Base-by-base conservation (phyloP, 1,284 basidiomycete species). In the Pseudozyma tsukubaensis region DNA sequence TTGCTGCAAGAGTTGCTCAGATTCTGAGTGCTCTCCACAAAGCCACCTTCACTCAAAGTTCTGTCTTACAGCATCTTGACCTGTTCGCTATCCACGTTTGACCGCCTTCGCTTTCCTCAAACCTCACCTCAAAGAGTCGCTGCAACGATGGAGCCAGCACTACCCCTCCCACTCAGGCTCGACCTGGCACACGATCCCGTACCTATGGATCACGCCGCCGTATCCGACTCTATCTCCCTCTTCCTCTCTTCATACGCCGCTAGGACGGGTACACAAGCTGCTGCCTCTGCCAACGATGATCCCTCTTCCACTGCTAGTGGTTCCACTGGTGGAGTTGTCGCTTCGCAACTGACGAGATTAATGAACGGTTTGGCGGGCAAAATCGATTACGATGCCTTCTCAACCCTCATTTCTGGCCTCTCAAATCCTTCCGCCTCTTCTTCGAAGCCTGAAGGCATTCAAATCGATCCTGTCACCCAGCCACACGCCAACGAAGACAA, bases 331-430 rank as follows among this genome's bases (percentile, higher is more conserved):
- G 69, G 73, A 11, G 53, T 76, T 1, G 53, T 76, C 1, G 68
- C 73, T 3, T 51, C 61, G 0, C 73, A 76, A 24, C 43, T 76
- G 6, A 72, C 73, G 0, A 8, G 73, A 0, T 49, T 76, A 1
- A 68, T 65, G 57, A 72, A 72, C 50, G 73, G 73, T 14, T 36
- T 76, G 0, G 19, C 48, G 13, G 63, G 67, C 8, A 71, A 54
- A 21, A 66, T 70, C 35, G 67, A 69, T 29, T 59, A 66, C 19
- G 72, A 65, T 14, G 55, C 59, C 0, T 66, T 74, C 9, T 19
- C 54, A 1, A 1, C 14, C 0, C 32, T 74, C 18, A 40, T 69
- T 48, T 40, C 58, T 7, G 19, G 52, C n/a, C 37, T 59, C 44
- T 18, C 21, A 40, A 34, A 16, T 14, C 9, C 18, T 36, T 21